These are phyloP conservation scores for Sarocladium strictum DNA, from an alignment of 2,329 filamentous ascomycete genomes.

Conservation along the genomic window DNA sequence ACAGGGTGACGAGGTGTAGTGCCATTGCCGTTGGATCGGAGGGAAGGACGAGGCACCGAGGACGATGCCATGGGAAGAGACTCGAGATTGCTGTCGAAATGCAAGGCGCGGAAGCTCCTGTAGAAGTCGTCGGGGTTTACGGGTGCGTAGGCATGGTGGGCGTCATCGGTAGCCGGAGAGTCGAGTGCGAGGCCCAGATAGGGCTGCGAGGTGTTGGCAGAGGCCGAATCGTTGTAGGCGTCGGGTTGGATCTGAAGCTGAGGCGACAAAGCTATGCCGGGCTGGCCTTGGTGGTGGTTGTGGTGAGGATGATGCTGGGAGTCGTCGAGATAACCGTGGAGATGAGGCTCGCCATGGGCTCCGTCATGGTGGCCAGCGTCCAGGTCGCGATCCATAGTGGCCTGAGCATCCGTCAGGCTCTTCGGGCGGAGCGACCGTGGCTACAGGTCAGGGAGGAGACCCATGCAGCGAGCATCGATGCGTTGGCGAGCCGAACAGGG, in stretches of 20 bases:
- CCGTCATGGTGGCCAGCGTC: slow-evolving; percentile 12
- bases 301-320: slow-evolving; percentile 11
- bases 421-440: slow-evolving; percentile 33
- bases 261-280: background rate
- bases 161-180: slow-evolving; percentile 15
- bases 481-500: slow-evolving; percentile 28
- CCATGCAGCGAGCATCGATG: slow-evolving; percentile 43
- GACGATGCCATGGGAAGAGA: slow-evolving; percentile 30
- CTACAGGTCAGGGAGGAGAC: slow-evolving; percentile 34
- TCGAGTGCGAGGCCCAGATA: slow-evolving; percentile 17
- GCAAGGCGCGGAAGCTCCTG: slow-evolving; percentile 38
- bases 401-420: slow-evolving; percentile 38
- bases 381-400: slow-evolving; percentile 40
- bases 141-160: slow-evolving; percentile 33
- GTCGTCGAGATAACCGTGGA: slow-evolving; percentile 11
- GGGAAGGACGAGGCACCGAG: slow-evolving; percentile 35
- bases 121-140: slow-evolving; percentile 52
- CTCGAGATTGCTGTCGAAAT: slow-evolving; percentile 29
- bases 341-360: slow-evolving; percentile 3
- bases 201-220: slow-evolving; percentile 11
- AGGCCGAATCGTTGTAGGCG: background rate
- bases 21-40: slow-evolving; percentile 46
- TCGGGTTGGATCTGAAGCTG: background rate
- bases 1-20: slow-evolving; percentile 41
- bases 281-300: background rate